phyloP scores from a whole-genome alignment of 2,329 filamentous ascomycete genomes.

The Xylariaceae sp. region DNA sequence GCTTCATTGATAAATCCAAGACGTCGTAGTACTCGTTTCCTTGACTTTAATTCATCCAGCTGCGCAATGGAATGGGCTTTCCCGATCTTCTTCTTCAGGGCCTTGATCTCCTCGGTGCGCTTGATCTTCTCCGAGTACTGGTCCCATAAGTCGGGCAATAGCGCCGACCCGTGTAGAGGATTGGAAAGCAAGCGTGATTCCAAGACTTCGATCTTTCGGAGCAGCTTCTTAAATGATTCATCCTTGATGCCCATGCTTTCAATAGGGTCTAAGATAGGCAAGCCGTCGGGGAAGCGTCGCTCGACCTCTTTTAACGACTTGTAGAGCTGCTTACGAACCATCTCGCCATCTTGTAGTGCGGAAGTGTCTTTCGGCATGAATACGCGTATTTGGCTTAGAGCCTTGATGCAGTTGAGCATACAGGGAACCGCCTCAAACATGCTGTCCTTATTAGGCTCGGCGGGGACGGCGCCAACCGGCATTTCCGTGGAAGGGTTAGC shows the following conservation, averaged over 20 bases:
- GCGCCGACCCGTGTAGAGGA: constrained; percentile 83
- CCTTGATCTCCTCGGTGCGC: constrained; percentile 73
- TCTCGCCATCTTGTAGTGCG: constrained; percentile 56
- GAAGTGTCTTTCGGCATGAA: constrained; percentile 75
- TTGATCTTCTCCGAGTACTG: constrained; percentile 79
- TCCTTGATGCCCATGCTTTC: constrained; percentile 95
- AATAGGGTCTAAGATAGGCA: constrained; percentile 84
- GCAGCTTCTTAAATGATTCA: constrained; percentile 85
- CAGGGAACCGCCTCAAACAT: constrained; percentile 82
- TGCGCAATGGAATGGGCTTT: constrained; percentile 85
- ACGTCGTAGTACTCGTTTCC: constrained; percentile 89
- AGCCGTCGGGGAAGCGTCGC: constrained; percentile 84
- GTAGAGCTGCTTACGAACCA: constrained; percentile 61
- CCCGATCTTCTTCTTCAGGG: constrained; percentile 77
- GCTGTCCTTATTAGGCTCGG: constrained; percentile 55
- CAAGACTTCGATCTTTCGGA: constrained; percentile 93
- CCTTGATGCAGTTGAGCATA: constrained; percentile 76
- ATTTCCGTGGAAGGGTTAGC: constrained; percentile 42
- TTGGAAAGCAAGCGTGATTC: constrained; percentile 86
- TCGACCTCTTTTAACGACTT: constrained; percentile 72
- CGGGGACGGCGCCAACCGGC: constrained; percentile 59
- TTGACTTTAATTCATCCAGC: constrained; percentile 90
- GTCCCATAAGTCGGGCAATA: constrained; percentile 77
- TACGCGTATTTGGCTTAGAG: constrained; percentile 76
- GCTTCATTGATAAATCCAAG: constrained; percentile 93